Percentiles rank a stretch among this genome's conserved stretches.
Conservation (phyloP, 768 basidiomycete genomes). For the Pleurotus salmoneostramineus region DNA sequence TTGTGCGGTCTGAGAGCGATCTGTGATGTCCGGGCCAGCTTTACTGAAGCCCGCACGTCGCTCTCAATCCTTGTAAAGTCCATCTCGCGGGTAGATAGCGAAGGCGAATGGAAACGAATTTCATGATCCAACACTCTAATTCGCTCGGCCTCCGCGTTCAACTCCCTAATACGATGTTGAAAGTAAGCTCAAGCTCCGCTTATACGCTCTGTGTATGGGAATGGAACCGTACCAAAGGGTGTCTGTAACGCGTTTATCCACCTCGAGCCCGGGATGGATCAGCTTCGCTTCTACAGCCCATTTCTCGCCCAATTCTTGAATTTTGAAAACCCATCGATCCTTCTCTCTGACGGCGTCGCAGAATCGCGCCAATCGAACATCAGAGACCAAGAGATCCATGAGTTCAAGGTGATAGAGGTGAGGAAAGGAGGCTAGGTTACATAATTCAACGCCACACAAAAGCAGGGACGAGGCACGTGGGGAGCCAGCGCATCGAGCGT, state of each 20-base stretch:
- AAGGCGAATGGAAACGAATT: not conserved
- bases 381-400: not conserved
- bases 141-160: conserved; percentile 5
- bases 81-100: not conserved
- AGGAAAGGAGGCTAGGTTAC: not conserved
- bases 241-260: not conserved
- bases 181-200: not conserved
- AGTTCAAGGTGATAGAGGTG: not conserved
- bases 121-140: conserved; percentile 2
- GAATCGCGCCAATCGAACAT: not conserved
- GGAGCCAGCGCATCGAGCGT: too few relatives aligned
- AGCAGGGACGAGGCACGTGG: not conserved
- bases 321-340: conserved; percentile 7
- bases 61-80: not conserved
- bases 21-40: not conserved
- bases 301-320: conserved; percentile 2
- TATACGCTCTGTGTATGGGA: not conserved
- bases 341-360: conserved; percentile 7
- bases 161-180: not conserved
- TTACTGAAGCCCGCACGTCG: not conserved
- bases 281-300: conserved; percentile 7
- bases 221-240: not conserved
- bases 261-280: not conserved
- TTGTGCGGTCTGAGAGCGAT: not conserved
- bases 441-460: not conserved